A percentile compares a stretch with the other conserved stretches of the same genome.
Evolutionary conservation across 306 rosid genomes (phyloP).

Genomic region (Vigna mungo): DNA sequence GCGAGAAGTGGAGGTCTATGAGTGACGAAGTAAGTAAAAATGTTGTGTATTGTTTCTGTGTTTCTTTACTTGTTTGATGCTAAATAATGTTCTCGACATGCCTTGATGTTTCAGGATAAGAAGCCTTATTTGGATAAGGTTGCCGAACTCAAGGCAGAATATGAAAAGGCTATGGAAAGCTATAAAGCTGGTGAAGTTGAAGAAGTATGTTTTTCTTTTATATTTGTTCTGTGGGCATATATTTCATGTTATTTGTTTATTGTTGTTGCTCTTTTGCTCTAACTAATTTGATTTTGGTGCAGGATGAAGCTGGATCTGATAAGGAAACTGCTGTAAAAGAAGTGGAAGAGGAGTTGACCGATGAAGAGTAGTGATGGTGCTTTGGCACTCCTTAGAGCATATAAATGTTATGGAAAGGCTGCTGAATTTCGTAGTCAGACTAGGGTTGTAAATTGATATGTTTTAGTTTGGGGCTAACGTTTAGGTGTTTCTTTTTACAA

Average conservation of each 20-base stretch:
- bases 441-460: slow-evolving; percentile 48
- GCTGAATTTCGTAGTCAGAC: background rate
- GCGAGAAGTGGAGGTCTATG: slow-evolving; percentile 83
- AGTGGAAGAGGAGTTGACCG: slow-evolving; percentile 55
- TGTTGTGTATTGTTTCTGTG: background rate
- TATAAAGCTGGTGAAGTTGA: slow-evolving; percentile 43
- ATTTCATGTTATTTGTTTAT: background rate
- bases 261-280: background rate
- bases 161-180: slow-evolving; percentile 59
- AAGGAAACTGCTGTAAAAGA: slow-evolving; percentile 49
- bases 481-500: slow-evolving; percentile 4
- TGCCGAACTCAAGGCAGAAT: slow-evolving; percentile 78
- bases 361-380: slow-evolving; percentile 56
- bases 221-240: background rate
- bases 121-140: slow-evolving; percentile 74
- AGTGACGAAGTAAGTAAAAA: slow-evolving; percentile 68
- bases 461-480: background rate
- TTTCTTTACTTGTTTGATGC: background rate
- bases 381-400: background rate
- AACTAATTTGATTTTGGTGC: background rate
- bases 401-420: background rate
- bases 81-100: background rate
- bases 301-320: slow-evolving; percentile 65
- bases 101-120: slow-evolving; percentile 65
- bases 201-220: slow-evolving; percentile 45